phyloP scores from a whole-genome alignment of 225 moss, liverwort and hornwort genomes.

The Bryoerythrophyllum caledonicum region DNA sequence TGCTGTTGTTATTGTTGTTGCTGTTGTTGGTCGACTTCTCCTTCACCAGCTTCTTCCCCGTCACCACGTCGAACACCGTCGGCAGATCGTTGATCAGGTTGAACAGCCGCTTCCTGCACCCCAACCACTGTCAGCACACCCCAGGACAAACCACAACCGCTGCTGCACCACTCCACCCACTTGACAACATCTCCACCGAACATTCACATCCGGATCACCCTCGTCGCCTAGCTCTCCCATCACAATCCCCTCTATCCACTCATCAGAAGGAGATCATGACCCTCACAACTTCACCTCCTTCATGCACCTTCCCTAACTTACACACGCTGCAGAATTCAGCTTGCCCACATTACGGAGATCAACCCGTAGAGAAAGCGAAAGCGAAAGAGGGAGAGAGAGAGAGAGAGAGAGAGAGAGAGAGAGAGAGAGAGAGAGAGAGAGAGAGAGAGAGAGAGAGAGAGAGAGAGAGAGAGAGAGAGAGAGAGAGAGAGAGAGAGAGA shows the following conservation, averaged over 20 bases:
- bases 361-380: background rate
- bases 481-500: too few species aligned
- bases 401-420: too few species aligned
- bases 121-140: conserved; percentile 16
- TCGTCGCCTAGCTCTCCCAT: background rate
- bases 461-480: too few species aligned
- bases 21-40: conserved; percentile 35
- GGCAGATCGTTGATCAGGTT: conserved; percentile 45
- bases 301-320: background rate
- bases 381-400: too few species aligned
- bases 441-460: too few species aligned
- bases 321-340: background rate
- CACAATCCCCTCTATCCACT: background rate
- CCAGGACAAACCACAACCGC: background rate
- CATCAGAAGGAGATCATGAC: background rate
- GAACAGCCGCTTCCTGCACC: conserved; percentile 41
- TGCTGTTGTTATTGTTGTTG: conserved; percentile 11
- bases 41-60: conserved; percentile 43
- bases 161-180: background rate
- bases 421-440: too few species aligned
- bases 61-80: conserved; percentile 44
- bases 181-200: background rate
- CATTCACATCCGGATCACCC: background rate
- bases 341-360: background rate
- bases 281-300: background rate